Percentiles rank a stretch among this genome's conserved stretches.
phyloP scores from a whole-genome alignment of 768 basidiomycete genomes.

The Auricularia sp. region DNA sequence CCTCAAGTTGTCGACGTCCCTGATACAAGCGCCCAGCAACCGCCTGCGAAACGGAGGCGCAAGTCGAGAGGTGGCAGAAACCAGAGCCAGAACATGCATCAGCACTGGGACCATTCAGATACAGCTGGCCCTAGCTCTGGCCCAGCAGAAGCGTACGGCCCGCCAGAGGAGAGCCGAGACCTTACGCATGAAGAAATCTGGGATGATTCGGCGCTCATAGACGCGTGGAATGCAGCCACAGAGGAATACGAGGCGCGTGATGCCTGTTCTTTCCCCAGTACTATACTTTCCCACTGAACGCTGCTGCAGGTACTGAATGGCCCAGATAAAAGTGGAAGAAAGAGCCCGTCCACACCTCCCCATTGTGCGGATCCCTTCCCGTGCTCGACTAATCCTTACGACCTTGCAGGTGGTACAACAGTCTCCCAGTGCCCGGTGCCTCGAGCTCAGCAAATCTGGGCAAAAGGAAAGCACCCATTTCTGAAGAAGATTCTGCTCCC shows the following conservation, averaged over 20 bases:
- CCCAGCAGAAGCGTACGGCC: slow-evolving; percentile 15
- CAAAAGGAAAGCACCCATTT: slow-evolving; percentile 48
- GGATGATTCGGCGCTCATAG: slow-evolving; percentile 76
- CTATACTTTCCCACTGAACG: background rate
- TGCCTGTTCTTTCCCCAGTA: background rate
- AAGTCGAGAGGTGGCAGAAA: background rate
- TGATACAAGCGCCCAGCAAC: background rate
- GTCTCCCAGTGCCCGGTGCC: slow-evolving; percentile 29
- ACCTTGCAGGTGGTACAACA: slow-evolving; percentile 63
- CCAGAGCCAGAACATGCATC: slow-evolving; percentile 8
- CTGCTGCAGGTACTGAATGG: slow-evolving; percentile 52
- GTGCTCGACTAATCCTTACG: slow-evolving; percentile 6
- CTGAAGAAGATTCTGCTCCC: slow-evolving; percentile 51
- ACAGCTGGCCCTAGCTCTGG: background rate
- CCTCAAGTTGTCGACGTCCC: background rate
- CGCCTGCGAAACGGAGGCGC: background rate
- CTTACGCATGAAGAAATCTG: slow-evolving; percentile 70
- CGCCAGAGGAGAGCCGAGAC: slow-evolving; percentile 47
- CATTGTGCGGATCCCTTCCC: slow-evolving; percentile 45
- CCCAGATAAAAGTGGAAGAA: slow-evolving; percentile 62
- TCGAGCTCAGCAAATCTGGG: slow-evolving; percentile 15
- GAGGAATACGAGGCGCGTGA: slow-evolving; percentile 58
- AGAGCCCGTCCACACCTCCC: slow-evolving; percentile 58
- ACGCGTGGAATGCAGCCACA: slow-evolving; percentile 77
- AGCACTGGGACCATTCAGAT: slow-evolving; percentile 39